These are phyloP conservation scores for Paramecium octaurelia DNA, from an alignment of 73 alveolate genomes.

Conservation along the genomic window DNA sequence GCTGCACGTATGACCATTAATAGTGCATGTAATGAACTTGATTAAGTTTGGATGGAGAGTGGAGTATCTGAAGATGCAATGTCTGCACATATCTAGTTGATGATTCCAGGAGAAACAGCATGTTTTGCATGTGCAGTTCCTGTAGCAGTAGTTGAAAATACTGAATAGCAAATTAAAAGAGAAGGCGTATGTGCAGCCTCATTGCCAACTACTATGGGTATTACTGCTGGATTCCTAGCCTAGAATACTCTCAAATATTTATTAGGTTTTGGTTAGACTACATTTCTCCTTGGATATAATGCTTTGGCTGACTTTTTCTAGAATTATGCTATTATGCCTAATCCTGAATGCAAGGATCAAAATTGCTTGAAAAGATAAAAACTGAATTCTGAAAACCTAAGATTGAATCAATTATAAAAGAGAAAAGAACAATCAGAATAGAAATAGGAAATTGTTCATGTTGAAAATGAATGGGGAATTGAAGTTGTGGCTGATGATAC, in stretches of 20 bases:
- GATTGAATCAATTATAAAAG: slow-evolving; percentile 48
- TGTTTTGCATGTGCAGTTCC: slow-evolving; percentile 99
- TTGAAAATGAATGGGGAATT: slow-evolving; percentile 78
- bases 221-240: slow-evolving; percentile 94
- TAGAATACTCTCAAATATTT: slow-evolving; percentile 88
- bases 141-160: slow-evolving; percentile 93
- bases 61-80: slow-evolving; percentile 99
- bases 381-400: slow-evolving; percentile 64
- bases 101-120: slow-evolving; percentile 96
- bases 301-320: slow-evolving; percentile 91
- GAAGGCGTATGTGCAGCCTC: slow-evolving; percentile 99
- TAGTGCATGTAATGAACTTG: slow-evolving; percentile 87
- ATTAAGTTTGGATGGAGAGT: slow-evolving; percentile 94
- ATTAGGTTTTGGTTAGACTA: slow-evolving; percentile 87
- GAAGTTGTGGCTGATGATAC: slow-evolving; percentile 68
- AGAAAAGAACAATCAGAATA: slow-evolving; percentile 67
- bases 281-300: slow-evolving; percentile 86
- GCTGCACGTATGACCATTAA: slow-evolving; percentile 99
- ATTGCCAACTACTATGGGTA: slow-evolving; percentile 99
- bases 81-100: slow-evolving; percentile 94
- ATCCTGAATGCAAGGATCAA: slow-evolving; percentile 85
- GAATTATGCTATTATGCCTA: slow-evolving; percentile 82
- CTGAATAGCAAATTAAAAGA: slow-evolving; percentile 93
- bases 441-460: slow-evolving; percentile 22
- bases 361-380: slow-evolving; percentile 79